These are phyloP conservation scores for Chenopodium formosanum DNA, from an alignment of 148 eudicot species.

Conservation along the genomic window DNA sequence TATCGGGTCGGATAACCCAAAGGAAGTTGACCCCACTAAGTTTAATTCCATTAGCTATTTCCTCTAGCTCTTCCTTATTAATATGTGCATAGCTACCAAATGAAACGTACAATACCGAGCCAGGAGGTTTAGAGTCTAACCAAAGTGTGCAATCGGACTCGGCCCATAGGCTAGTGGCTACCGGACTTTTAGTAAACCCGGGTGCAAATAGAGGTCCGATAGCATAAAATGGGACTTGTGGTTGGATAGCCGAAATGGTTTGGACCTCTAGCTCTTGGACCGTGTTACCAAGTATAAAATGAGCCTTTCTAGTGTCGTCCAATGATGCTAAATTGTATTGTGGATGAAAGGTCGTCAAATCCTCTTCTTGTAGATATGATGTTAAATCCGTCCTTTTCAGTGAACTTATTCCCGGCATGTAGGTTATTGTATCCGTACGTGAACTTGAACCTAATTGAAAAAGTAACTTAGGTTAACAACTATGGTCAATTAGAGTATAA, in stretches of 20 bases:
- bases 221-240: conserved; percentile 22
- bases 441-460: conserved; percentile 28
- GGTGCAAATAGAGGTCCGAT: conserved; percentile 61
- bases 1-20: conserved; percentile 62
- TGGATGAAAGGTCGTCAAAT: conserved; percentile 34
- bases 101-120: conserved; percentile 61
- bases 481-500: too few relatives aligned
- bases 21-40: conserved; percentile 46
- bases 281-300: conserved; percentile 30
- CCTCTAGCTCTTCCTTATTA: conserved; percentile 31
- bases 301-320: conserved; percentile 27
- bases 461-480: neutral
- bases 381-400: conserved; percentile 54
- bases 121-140: conserved; percentile 49
- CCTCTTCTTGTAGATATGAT: conserved; percentile 45
- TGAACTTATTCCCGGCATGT: conserved; percentile 56
- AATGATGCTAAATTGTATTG: conserved; percentile 36
- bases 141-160: conserved; percentile 59
- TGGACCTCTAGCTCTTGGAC: conserved; percentile 29
- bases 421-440: conserved; percentile 47
- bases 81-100: conserved; percentile 76
- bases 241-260: conserved; percentile 22
- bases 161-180: conserved; percentile 65
- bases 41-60: conserved; percentile 51
- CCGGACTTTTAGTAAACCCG: conserved; percentile 32